Conservation (phyloP, 2,329 filamentous ascomycete genomes). For the Dryadomyces quercus-mongolicae region DNA sequence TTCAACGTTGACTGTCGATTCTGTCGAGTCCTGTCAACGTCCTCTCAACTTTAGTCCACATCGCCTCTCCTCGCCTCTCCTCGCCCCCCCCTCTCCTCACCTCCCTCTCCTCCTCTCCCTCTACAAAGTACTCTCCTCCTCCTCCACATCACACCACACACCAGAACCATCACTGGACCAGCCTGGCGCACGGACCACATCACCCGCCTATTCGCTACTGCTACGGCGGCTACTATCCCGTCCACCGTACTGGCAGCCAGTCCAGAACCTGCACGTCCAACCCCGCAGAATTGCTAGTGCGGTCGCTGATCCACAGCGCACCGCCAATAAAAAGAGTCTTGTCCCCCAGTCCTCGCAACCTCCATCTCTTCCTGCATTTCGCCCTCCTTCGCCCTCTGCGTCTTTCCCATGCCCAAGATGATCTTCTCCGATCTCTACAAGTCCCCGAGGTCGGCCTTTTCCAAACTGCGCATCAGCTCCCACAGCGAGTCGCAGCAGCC, state of each 20-base stretch:
- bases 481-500: background rate
- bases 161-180: background rate
- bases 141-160: constrained; percentile 5
- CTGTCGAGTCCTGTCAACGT: too few species aligned
- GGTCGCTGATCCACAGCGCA: background rate
- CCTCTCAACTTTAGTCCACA: too few species aligned
- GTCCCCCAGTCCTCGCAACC: background rate
- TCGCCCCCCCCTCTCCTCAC: background rate
- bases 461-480: constrained; percentile 35
- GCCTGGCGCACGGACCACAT: constrained; percentile 1
- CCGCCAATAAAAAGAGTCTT: constrained; percentile 4
- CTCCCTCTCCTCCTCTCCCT: background rate
- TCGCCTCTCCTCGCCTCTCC: background rate
- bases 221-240: background rate
- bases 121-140: background rate
- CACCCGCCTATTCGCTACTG: constrained; percentile 1
- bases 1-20: too few species aligned
- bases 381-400: background rate
- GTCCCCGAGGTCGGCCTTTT: constrained; percentile 38
- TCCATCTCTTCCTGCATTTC: background rate
- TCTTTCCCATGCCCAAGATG: constrained; percentile 26
- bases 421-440: constrained; percentile 49
- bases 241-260: background rate
- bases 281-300: background rate
- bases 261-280: constrained; percentile 4